These are phyloP conservation scores for Cokeromyces recurvatus DNA, from an alignment of 371 early-diverging fungal species.

Conservation along the genomic window DNA sequence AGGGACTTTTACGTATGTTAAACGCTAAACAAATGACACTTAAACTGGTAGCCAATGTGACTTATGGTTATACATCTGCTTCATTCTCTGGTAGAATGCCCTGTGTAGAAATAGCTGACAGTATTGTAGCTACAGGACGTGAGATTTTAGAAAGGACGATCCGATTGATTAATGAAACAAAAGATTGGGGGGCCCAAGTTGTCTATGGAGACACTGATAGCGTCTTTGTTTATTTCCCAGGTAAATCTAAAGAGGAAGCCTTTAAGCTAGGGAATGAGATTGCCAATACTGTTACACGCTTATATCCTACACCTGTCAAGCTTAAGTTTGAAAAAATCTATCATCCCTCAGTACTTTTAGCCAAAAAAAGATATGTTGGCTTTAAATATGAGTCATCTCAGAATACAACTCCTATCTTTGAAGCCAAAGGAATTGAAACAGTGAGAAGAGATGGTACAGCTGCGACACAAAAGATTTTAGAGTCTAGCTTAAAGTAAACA, in stretches of 20 bases:
- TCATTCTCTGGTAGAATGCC: constrained; percentile 90
- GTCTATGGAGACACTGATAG: constrained; percentile 94
- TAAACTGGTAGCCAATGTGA: constrained; percentile 89
- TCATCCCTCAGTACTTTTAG: constrained; percentile 76
- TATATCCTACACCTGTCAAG: constrained; percentile 76
- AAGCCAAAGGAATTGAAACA: constrained; percentile 95
- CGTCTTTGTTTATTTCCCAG: constrained; percentile 78
- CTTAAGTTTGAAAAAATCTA: constrained; percentile 94
- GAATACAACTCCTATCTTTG: constrained; percentile 69
- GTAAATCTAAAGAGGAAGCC: constrained; percentile 64
- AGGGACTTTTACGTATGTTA: constrained; percentile 47
- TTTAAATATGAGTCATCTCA: constrained; percentile 65
- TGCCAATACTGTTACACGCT: constrained; percentile 62
- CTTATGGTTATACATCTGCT: constrained; percentile 87
- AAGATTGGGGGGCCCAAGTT: constrained; percentile 72
- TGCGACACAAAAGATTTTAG: constrained; percentile 73
- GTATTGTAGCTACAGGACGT: constrained; percentile 83
- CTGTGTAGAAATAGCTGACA: constrained; percentile 83
- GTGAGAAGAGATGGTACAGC: constrained; percentile 84
- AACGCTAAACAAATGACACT: constrained; percentile 81
- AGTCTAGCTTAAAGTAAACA: constrained; percentile 66
- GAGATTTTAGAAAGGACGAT: constrained; percentile 78
- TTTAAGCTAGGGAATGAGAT: constrained; percentile 78
- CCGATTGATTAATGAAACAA: constrained; percentile 54
- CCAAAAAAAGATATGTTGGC: constrained; percentile 92